Percentiles rank a stretch among this genome's conserved stretches.
Conservation (phyloP, 257 asterid genomes). For the Buddleja alternifolia region DNA sequence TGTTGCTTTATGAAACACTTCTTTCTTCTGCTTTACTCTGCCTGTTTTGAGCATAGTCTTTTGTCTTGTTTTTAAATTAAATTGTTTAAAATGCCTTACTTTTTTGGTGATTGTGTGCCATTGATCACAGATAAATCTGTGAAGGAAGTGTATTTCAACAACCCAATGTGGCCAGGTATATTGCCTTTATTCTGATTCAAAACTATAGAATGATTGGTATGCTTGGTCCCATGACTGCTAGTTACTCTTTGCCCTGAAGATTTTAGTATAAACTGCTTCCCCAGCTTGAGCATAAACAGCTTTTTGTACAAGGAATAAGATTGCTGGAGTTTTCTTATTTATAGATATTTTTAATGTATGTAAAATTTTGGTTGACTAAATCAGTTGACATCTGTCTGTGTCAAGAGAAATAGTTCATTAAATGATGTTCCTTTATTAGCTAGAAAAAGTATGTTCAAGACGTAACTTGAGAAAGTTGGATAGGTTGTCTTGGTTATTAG, state of each 20-base stretch:
- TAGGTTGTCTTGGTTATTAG: constrained; percentile 10
- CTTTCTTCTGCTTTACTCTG: constrained; percentile 3
- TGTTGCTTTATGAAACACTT: neutral
- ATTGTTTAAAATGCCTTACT: neutral
- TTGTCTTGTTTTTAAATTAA: constrained; percentile 11
- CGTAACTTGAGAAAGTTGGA: neutral
- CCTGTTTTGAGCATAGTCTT: constrained; percentile 12
- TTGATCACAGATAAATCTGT: constrained; percentile 50
- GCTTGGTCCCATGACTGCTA: neutral
- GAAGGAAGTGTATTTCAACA: constrained; percentile 67
- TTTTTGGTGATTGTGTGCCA: constrained; percentile 16
- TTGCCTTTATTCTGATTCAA: constrained; percentile 13
- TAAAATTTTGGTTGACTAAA: neutral
- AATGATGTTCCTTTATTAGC: neutral
- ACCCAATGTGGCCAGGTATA: constrained; percentile 99
- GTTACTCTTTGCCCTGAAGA: neutral
- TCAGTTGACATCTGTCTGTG: neutral
- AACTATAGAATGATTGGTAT: neutral
- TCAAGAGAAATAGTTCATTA: neutral
- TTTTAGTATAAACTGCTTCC: neutral
- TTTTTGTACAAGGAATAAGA: neutral
- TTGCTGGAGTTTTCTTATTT: neutral
- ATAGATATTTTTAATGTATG: neutral
- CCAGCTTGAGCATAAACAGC: neutral
- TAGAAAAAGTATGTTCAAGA: neutral